Evolutionary conservation across 768 basidiomycete species (phyloP), one percentile per base, ranked within the genome.

Genomic region (Mycena kentingensis): DNA sequence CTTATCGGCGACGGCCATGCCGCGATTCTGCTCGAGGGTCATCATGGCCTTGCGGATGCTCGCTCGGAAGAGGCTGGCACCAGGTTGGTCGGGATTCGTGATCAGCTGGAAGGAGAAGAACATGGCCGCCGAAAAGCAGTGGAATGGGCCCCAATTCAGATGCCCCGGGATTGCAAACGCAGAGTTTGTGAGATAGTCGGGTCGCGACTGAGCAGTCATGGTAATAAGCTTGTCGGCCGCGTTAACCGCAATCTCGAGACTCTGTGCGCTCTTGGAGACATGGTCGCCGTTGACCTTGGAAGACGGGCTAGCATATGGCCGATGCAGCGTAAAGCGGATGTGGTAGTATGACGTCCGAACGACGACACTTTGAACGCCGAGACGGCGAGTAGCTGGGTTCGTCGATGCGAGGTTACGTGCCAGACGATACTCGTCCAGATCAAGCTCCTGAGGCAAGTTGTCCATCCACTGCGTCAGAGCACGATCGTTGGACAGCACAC

Each of bases 21-120:
- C 85, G 21, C 80, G 78, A 51, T 79, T 81, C 60, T 84, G 81
- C 54, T 87, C 85, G 25, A 91, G 75, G 18, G 82, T 84, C 12
- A 73, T 65, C 54, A 85, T 77, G 13, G 86, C 83, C 65, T 85
- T 87, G 60, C 79, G 80, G 62, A 93, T 87, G 61, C 85, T 87
- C 28, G 80, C 79, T 18, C 89, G 85, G 72, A 90, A 90, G 29
- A 89, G 74, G 25, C 80, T 81, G 36, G 87, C 87, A 22, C 87
- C 89, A 38, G 87, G 85, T 57, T 90, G 88, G 55, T 88, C 87
- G 45, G 88, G 86, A 61, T 88, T 85, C 29, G 84, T 80, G 61
- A 91, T 85, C 43, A 92, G 78, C 62, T 92, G 89, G 72, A 91
- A 91, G n/a, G 88, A 87, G 78, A 92, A 90, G 71, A 92, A 92